Evolutionary conservation across 257 asterid genomes (phyloP), one percentile per base, ranked within the genome.

Genomic region (Ehretia macrophylla): DNA sequence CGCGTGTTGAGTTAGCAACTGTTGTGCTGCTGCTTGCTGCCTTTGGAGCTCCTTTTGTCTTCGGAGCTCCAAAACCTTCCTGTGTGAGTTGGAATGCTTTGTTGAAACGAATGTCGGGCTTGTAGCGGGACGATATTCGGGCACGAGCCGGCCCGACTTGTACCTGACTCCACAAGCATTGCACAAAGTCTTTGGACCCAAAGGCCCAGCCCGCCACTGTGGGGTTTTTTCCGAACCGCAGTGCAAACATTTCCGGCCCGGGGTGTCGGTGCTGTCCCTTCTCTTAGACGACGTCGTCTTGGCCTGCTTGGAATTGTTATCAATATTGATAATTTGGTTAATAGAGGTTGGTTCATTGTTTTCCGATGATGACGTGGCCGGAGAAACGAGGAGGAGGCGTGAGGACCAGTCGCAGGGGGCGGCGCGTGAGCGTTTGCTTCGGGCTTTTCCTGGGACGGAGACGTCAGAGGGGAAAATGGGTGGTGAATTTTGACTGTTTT

Each of bases 131-230:
- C 99, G 82, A 71, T 93, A 93, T n/a, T 93, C 99, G 22, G 97
- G 96, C 46, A 93, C 97, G 10, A 93, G 78, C 6, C 99, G 90
- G 4, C 99, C 99, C 64, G 96, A 93, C 73, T 89, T 93, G 85
- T 76, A 89, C 8, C 99, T 78, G 59, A 93, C 97, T 1, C 99
- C 99, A 54, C 99, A 93, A 4, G 99, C 99, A 56, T 92, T 92
- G 77, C 97, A 92, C n/a, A 92, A 60, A 0, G 99, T 93, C 51
- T 93, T 93, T 0, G 97, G 97, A 54, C 99, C 99, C 90, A 89
- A 66, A 0, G 99, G 99, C 17, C 99, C 99, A 5, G 96, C 82
- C 51, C 99, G 72, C 99, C 99, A 93, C 38, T 93, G 99, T 8
- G 99, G 99, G 0, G 99, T 93, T 77, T 88, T 93, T 5, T 93